Evolutionary conservation across 2,329 filamentous ascomycete species (phyloP), one percentile per base, ranked within the genome.

Genomic region (Bipolaris cookei): DNA sequence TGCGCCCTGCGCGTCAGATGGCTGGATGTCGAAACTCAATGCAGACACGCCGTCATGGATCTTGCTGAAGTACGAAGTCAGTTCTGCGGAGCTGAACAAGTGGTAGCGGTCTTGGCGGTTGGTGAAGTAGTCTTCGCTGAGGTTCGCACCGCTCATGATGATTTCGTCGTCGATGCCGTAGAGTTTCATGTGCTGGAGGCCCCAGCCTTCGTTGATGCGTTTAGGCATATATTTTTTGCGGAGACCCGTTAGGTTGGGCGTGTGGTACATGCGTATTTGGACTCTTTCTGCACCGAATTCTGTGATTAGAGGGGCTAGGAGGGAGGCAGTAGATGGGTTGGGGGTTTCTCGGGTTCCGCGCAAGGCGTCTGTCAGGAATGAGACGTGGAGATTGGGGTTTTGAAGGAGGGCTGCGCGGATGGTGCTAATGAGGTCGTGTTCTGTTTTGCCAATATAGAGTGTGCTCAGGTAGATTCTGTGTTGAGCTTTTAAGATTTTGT

Each of bases 161-260:
- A 99, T 90, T 76, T 97, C 92, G 70, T 99, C 92, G 68, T 99
- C 95, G 20, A 97, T 81, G 0, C 95, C 95, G 68, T 99, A 99
- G 0, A 99, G 82, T 82, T 99, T 99, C 94, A 99, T 99, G 73
- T 99, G 95, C 74, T 99, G 95, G 59, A 99, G 79, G 1, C 95
- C 95, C 95, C 95, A 99, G 16, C 95, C 95, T 78, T 99, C 95
- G 67, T 99, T 99, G 74, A 99, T 94, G 18, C 95, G 85, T 72
- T 87, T 91, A 0, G 95, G 95, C 2, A 98, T 86, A 64, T 90
- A 82, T 69, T 88, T 88, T 78, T 98, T 98, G 48, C 89, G 86
- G 55, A 96, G 67, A 0, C 95, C 95, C 2, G 91, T 96, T 62
- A 99, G 79, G 70, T 99, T 99, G 0, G 95, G 95, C 0, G 95